These are phyloP conservation scores for Paramecium sonneborni DNA, from an alignment of 73 alveolate species.

Conservation along the genomic window DNA sequence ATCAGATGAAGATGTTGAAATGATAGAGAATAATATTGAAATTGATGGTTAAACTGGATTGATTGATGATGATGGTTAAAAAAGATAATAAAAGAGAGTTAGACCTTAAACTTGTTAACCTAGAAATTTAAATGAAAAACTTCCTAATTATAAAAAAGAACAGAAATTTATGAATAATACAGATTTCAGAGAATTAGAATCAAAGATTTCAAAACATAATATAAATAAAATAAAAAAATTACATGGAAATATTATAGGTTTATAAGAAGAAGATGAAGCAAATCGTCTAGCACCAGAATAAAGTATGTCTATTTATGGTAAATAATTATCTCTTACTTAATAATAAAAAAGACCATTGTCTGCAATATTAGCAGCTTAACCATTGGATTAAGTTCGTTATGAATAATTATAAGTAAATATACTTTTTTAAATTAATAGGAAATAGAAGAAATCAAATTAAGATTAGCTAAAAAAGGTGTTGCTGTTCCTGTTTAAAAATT, in stretches of 20 bases:
- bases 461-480: constrained; percentile 35
- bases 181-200: constrained; percentile 28
- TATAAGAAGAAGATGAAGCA: constrained; percentile 25
- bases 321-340: not conserved
- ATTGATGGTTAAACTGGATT: constrained; percentile 27
- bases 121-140: not conserved
- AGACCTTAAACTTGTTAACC: constrained; percentile 24
- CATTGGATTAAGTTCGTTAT: not conserved
- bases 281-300: not conserved
- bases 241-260: constrained; percentile 17
- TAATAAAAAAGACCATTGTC: constrained; percentile 8
- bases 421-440: not conserved
- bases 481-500: constrained; percentile 16
- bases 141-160: not conserved
- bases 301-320: constrained; percentile 46
- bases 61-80: constrained; percentile 20
- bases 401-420: not conserved
- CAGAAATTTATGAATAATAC: constrained; percentile 26
- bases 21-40: not conserved
- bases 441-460: constrained; percentile 39
- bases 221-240: not conserved
- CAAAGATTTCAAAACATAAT: not conserved
- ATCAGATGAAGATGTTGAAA: not conserved
- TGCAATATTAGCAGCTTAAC: constrained; percentile 28
- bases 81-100: not conserved